These are phyloP conservation scores for Collybiopsis luxurians DNA, from an alignment of 768 basidiomycete genomes.

Conservation along the genomic window DNA sequence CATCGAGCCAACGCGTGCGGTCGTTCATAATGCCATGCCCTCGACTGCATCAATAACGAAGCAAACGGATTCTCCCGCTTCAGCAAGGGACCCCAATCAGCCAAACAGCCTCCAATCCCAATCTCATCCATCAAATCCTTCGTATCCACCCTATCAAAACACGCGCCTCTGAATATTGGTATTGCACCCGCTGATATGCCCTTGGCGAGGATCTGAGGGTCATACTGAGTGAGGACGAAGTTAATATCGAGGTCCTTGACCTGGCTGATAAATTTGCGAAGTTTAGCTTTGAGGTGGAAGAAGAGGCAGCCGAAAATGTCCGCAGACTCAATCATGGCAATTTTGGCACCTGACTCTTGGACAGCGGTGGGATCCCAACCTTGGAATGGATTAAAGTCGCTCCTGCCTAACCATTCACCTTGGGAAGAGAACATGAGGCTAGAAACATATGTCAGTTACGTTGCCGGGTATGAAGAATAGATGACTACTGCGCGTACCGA, in stretches of 20 bases:
- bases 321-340: conserved; percentile 26
- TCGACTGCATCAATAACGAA: conserved; percentile 36
- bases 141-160: conserved; percentile 39
- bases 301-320: conserved; percentile 43
- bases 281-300: conserved; percentile 40
- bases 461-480: background rate
- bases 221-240: conserved; percentile 38
- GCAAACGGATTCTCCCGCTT: conserved; percentile 30
- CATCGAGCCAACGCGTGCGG: conserved; percentile 30
- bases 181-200: conserved; percentile 36
- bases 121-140: conserved; percentile 26
- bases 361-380: conserved; percentile 50
- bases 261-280: conserved; percentile 34
- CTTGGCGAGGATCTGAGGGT: conserved; percentile 39
- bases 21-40: conserved; percentile 29
- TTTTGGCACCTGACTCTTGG: conserved; percentile 30
- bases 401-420: conserved; percentile 43
- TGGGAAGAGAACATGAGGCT: conserved; percentile 44
- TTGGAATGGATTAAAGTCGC: conserved; percentile 40
- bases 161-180: conserved; percentile 31
- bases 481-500: conserved; percentile 27
- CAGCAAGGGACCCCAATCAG: conserved; percentile 35
- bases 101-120: conserved; percentile 31
- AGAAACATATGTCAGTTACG: background rate
- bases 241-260: conserved; percentile 33